Base-by-base conservation (phyloP, 192 early-diverging fungal genomes). In the Backusella circina region DNA sequence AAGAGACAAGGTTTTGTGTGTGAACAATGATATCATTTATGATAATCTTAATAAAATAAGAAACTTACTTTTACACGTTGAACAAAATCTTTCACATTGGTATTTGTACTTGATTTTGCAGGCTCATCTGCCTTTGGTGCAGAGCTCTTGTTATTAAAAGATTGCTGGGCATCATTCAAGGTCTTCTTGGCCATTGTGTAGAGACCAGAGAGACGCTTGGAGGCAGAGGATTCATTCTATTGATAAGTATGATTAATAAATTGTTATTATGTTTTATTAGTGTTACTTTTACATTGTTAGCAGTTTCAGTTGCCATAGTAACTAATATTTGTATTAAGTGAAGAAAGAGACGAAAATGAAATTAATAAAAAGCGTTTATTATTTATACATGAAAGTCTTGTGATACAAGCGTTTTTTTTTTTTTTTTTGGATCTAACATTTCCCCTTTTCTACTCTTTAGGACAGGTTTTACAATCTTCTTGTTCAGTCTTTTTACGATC, bases 401-500 rank as follows among this genome's bases (percentile, higher is more conserved):
- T 47, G 44, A 47, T 18, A 47, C 44, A 5, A 6, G 5, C 1
- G 44, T 18, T 47, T 47, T 18, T 47, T 47, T 13, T 16, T 41
- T 10, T 3, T 15, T 16, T 61, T 65, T 28, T n/a, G n/a, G 21
- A 61, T 28, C 54, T 61, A 35, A 5, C 33, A 5, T 35, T 35
- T 35, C 5, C 5, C 33, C 2, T 35, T 35, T 3, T 35, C n/a
- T 67, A 35, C 13, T 67, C 65, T 9, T 67, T 67, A 13, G 74
- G 74, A 47, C 74, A 75, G 13, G 74, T 75, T 30, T 75, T 75
- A 35, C 74, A 75, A 8, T 41, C 66, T 9, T 50, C 31, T 15
- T 54, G 30, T 15, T 76, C 57, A 5, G 6, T 57, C 33, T 69
- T 38, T 54, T 72, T 76, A 26, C 68, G 75, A 67, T 93, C 92